A percentile compares a stretch with the other conserved stretches of the same genome.
phyloP scores from a whole-genome alignment of 306 rosid genomes.

The Castanea mollissima region DNA sequence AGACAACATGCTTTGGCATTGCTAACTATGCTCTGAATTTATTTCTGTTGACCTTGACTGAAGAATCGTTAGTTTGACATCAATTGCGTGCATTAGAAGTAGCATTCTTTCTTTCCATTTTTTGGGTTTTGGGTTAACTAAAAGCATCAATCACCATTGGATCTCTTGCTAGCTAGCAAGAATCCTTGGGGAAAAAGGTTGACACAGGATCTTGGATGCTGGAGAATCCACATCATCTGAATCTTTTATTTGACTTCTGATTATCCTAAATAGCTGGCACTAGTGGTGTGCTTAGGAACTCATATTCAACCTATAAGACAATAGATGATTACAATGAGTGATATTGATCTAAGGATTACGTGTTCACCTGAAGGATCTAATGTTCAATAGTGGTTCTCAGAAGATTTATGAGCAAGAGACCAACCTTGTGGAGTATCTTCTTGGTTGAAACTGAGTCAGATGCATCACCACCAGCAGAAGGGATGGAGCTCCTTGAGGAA shows the following conservation, averaged over 20 bases:
- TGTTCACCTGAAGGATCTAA: slow-evolving; percentile 8
- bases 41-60: neutral
- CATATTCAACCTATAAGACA: neutral
- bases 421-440: slow-evolving; percentile 75
- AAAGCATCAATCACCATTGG: neutral
- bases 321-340: slow-evolving; percentile 13
- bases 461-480: slow-evolving; percentile 23
- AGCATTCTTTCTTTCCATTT: neutral
- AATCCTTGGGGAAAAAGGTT: slow-evolving; percentile 6
- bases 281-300: slow-evolving; percentile 3
- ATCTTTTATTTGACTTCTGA: slow-evolving; percentile 13
- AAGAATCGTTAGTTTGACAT: neutral
- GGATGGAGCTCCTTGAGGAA: slow-evolving; percentile 42
- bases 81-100: slow-evolving; percentile 11
- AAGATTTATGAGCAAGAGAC: slow-evolving; percentile 35
- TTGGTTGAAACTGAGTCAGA: slow-evolving; percentile 42
- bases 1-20: neutral
- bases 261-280: slow-evolving; percentile 7
- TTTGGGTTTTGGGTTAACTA: neutral
- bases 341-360: slow-evolving; percentile 9
- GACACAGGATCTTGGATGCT: neutral
- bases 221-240: neutral
- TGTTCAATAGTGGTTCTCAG: slow-evolving; percentile 11
- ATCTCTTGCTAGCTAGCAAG: slow-evolving; percentile 2
- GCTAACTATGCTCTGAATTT: neutral